phyloP scores from a whole-genome alignment of 2,329 filamentous ascomycete species.

The Trichoderma asperellum region DNA sequence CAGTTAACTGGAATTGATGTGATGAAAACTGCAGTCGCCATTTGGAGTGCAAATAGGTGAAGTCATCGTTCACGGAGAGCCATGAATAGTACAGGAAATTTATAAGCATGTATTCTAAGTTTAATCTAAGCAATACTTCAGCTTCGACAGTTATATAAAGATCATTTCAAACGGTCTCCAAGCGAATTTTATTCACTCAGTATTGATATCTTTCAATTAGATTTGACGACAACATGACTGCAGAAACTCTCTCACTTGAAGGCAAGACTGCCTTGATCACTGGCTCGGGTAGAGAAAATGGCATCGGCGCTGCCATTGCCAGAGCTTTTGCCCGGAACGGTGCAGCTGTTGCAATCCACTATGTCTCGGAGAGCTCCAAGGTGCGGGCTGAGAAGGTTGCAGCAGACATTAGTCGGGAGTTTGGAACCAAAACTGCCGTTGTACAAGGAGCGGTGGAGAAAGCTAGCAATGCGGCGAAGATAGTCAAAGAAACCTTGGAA shows the following conservation, averaged over 20 bases:
- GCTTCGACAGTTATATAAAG: neutral
- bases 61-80: neutral
- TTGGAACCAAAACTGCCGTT: neutral
- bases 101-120: neutral
- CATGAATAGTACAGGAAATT: neutral
- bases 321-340: conserved; percentile 43
- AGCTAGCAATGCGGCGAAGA: neutral
- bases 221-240: neutral
- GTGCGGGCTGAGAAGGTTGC: neutral
- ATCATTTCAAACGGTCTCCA: neutral
- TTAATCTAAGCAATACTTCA: neutral
- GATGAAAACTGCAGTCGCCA: neutral
- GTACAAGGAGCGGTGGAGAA: neutral
- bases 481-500: neutral
- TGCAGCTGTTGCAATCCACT: conserved; percentile 45
- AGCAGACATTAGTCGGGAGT: neutral
- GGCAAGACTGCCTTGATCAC: conserved; percentile 49
- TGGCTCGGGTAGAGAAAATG: conserved; percentile 46
- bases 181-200: neutral
- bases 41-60: neutral
- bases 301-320: conserved; percentile 48
- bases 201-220: neutral
- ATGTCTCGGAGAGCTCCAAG: conserved; percentile 40
- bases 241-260: conserved; percentile 37
- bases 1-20: neutral